phyloP scores from a whole-genome alignment of 75 land plant species.

The Cryptomeria japonica region DNA sequence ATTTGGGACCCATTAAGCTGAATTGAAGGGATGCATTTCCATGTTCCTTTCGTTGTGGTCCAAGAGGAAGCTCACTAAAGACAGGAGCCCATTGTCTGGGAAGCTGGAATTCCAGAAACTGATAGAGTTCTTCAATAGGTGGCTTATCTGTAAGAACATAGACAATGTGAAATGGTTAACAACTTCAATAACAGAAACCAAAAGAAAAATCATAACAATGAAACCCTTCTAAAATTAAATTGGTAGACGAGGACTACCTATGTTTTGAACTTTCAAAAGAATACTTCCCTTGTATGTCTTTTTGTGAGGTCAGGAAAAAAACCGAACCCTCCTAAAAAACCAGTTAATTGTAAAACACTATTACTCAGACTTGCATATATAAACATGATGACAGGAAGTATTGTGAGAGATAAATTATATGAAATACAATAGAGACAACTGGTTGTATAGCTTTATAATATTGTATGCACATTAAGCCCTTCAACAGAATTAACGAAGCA shows the following conservation, averaged over 20 bases:
- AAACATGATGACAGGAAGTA: not conserved
- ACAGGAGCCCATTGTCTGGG: constrained; percentile 92
- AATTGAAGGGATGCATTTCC: constrained; percentile 63
- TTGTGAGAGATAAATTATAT: not conserved
- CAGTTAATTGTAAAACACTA: not conserved
- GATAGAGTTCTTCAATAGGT: constrained; percentile 78
- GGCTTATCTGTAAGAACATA: constrained; percentile 69
- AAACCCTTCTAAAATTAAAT: not conserved
- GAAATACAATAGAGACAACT: not conserved
- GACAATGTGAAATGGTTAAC: constrained; percentile 13
- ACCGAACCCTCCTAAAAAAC: not conserved
- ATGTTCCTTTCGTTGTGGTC: constrained; percentile 48
- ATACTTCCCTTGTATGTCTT: not conserved
- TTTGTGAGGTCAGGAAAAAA: not conserved
- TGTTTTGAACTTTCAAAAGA: not conserved
- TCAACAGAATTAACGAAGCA: not conserved
- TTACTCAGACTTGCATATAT: not conserved
- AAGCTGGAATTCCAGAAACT: constrained; percentile 85
- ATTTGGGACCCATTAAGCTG: constrained; percentile 74
- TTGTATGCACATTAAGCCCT: not conserved
- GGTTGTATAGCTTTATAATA: not conserved
- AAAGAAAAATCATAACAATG: not conserved
- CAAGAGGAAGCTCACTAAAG: constrained; percentile 71
- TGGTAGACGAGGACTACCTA: not conserved
- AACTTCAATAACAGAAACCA: constrained; percentile 7